Evolutionary conservation across 495 filamentous ascomycete genomes (phyloP), one percentile per base, ranked within the genome.

Genomic region (Rostrohypoxylon terebratum): DNA sequence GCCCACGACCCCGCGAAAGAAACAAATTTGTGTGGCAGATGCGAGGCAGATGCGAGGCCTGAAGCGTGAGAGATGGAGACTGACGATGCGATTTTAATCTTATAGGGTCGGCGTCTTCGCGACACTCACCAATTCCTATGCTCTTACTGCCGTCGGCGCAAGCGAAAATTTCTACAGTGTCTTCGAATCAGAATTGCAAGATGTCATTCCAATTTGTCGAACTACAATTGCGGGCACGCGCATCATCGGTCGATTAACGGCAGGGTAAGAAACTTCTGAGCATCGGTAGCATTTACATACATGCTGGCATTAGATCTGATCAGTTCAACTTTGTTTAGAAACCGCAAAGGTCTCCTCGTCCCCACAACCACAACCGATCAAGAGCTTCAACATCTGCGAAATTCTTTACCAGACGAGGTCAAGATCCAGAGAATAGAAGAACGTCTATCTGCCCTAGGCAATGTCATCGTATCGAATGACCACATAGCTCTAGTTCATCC

Each of bases 101-200:
- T 62, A 48, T 76, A 98, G 95, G 81, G 94, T 99, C 77, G 96
- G 96, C 80, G 96, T 98, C 72, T 99, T 99, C 79, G 83, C 94
- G 50, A 97, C 93, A 67, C 90, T 99, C 75, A 99, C 96, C 71
- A 99, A 99, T 81, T 94, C 94, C 58, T 99, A 96, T 80, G 92
- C 93, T 67, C 83, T 99, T 71, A 93, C 97, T 70, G 95, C 96
- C 59, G 87, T 97, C 61, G 96, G 96, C 75, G 94, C 92, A 53
- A 97, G 93, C 71, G 95, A 98, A 88, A 98, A 98, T 85, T 99
- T 99, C 82, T 99, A 98, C 88, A 87, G 86, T 85, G 87, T 98
- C 74, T 99, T 99, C 85, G 96, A 99, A 84, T 90, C 96, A 63
- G 96, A 99, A 83, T 86, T 99, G 36, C 93, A 96, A 85, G 96